phyloP scores from a whole-genome alignment of 2,329 filamentous ascomycete genomes.

The Hymenotorrendiella dingleyae region DNA sequence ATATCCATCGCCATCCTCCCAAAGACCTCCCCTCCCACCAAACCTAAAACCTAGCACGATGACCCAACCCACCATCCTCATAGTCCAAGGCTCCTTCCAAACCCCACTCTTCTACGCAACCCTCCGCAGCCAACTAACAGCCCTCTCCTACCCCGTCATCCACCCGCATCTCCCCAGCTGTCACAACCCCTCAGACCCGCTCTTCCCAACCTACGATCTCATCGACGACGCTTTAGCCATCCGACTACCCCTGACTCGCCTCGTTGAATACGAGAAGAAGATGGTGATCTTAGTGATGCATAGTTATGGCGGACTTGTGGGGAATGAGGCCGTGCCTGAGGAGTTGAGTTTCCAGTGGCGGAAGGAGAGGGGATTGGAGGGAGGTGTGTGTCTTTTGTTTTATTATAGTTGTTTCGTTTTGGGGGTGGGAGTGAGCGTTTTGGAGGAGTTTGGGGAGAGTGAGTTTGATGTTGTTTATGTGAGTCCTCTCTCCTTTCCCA shows the following conservation, averaged over 20 bases:
- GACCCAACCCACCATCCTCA: slow-evolving; percentile 5
- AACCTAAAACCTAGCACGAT: too few species aligned
- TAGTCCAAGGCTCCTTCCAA: slow-evolving; percentile 7
- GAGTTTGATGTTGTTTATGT: slow-evolving; percentile 3
- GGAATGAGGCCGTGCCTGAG: slow-evolving; percentile 8
- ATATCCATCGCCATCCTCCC: too few species aligned
- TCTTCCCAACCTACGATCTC: slow-evolving; percentile 4
- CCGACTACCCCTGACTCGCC: neutral
- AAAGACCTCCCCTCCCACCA: too few species aligned
- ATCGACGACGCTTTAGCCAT: slow-evolving; percentile 9
- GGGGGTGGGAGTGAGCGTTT: neutral
- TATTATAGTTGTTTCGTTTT: slow-evolving; percentile 9
- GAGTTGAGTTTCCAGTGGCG: slow-evolving; percentile 6
- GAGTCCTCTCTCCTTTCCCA: neutral
- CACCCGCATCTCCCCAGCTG: slow-evolving; percentile 5
- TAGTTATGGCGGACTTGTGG: slow-evolving; percentile 8
- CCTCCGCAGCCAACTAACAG: neutral
- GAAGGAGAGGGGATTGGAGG: slow-evolving; percentile 1
- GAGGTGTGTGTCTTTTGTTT: slow-evolving; percentile 8
- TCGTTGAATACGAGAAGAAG: neutral
- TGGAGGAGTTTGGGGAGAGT: slow-evolving; percentile 6
- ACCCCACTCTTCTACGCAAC: slow-evolving; percentile 1
- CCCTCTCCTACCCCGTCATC: neutral
- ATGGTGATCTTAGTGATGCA: slow-evolving; percentile 6
- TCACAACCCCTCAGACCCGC: neutral